Base-by-base conservation (phyloP, 2,329 filamentous ascomycete genomes). In the Penicillium sp. region DNA sequence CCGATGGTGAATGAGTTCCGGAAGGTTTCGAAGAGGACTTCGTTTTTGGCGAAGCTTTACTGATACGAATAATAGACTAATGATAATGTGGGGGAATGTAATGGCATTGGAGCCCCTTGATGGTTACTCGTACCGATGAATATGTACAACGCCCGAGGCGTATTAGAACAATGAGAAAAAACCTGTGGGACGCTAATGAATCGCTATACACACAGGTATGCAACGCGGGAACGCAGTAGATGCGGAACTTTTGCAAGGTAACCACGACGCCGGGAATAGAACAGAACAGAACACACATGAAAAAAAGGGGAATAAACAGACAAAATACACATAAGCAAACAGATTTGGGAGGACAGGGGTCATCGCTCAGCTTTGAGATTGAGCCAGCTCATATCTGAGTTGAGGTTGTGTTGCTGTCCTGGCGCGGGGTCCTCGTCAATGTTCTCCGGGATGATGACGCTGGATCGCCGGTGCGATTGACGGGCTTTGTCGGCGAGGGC, bases 341-440 rank as follows among this genome's bases (percentile, higher is more conserved):
- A 27, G 24, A 27, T 27, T 18, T 2, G 24, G 5, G 6, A 6
- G 24, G 24, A 27, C 24, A 31, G 24, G 42, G 32, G n/a, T 56
- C 44, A 69, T 54, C 64, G 66, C n/a, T 66, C 64, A 14, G 65
- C 65, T 24, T 72, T 55, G 34, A 77, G 63, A 58, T 77, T 76
- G 47, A 77, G 62, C 75, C 75, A 77, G 63, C 75, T 77, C 69
- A 77, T 73, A 63, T 77, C 75, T 4, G 73, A 67, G 53, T 74
- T 75, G 54, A 71, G 50, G 43, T 67, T 69, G 22, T 43, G 59
- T 16, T 45, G 54, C 16, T 55, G 56, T 1, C 48, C 62, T 38
- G 56, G 53, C 36, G 56, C 44, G 7, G 65, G 62, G 10, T 63
- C 40, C 22, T 66, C 66, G 29, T 70, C 62, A 11, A 65, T 54